phyloP scores from a whole-genome alignment of 768 basidiomycete species.

The Asterophora lycoperdoides region DNA sequence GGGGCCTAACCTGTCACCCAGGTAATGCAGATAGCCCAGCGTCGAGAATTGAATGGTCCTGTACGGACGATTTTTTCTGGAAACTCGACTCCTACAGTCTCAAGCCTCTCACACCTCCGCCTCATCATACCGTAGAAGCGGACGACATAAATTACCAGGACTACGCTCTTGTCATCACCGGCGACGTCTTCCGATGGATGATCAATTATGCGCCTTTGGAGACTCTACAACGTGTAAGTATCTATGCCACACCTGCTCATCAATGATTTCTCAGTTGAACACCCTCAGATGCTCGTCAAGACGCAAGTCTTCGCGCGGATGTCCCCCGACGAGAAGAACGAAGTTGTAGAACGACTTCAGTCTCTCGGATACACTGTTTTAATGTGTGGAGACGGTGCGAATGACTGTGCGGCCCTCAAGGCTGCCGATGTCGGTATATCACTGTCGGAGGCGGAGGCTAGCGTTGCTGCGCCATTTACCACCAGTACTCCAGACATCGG shows the following conservation, averaged over 20 bases:
- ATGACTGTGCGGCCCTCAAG: conserved; percentile 97
- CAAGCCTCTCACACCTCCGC: conserved; percentile 69
- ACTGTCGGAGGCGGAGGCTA: conserved; percentile 95
- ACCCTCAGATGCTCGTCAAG: conserved; percentile 88
- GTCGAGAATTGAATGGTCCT: conserved; percentile 83
- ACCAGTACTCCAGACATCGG: conserved; percentile 90
- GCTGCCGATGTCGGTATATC: conserved; percentile 98
- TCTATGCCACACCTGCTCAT: background rate
- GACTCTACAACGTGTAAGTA: conserved; percentile 83
- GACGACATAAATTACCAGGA: conserved; percentile 78
- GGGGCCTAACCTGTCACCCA: conserved; percentile 21
- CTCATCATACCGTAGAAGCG: conserved; percentile 64
- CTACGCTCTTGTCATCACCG: conserved; percentile 88
- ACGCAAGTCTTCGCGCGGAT: conserved; percentile 96
- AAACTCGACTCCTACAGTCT: conserved; percentile 87
- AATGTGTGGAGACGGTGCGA: conserved; percentile 99
- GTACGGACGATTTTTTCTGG: conserved; percentile 83
- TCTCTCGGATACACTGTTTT: conserved; percentile 91
- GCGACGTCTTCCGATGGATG: conserved; percentile 98
- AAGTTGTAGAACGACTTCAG: conserved; percentile 93
- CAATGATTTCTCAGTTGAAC: background rate
- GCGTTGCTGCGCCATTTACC: conserved; percentile 97
- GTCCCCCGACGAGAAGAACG: conserved; percentile 99
- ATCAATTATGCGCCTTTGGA: conserved; percentile 91
- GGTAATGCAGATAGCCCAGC: conserved; percentile 49